Evolutionary conservation across 2,329 filamentous ascomycete genomes (phyloP).

Genomic region (Arthroderma sp.): DNA sequence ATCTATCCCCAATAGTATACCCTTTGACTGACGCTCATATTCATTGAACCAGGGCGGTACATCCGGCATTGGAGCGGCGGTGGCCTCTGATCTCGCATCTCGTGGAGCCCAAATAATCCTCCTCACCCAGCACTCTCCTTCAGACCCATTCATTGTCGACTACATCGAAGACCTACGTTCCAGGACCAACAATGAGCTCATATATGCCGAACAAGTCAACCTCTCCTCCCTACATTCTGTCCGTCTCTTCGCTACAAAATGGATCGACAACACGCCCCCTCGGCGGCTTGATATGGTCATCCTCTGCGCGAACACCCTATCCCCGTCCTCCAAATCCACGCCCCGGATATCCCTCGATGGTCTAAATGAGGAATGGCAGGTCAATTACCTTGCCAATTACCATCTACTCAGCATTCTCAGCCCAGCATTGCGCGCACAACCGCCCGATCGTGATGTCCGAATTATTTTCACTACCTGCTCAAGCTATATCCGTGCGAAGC

Average conservation of each 20-base stretch:
- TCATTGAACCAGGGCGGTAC: conserved; percentile 55
- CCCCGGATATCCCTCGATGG: conserved; percentile 58
- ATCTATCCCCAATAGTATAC: not conserved
- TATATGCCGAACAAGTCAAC: conserved; percentile 93
- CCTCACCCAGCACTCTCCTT: conserved; percentile 66
- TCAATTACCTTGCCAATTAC: conserved; percentile 94
- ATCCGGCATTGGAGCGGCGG: conserved; percentile 73
- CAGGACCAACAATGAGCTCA: conserved; percentile 65
- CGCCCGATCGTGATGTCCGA: conserved; percentile 83
- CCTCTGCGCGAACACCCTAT: conserved; percentile 68
- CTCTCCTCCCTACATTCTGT: conserved; percentile 79
- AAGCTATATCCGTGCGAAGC: conserved; percentile 67
- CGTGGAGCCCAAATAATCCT: conserved; percentile 85
- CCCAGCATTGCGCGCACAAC: conserved; percentile 79
- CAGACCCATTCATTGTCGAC: conserved; percentile 80
- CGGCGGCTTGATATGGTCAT: conserved; percentile 82
- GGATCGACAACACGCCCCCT: conserved; percentile 91
- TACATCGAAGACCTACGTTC: conserved; percentile 79
- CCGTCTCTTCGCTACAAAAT: conserved; percentile 85
- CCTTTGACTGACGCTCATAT: conserved; percentile 10
- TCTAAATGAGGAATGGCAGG: conserved; percentile 78
- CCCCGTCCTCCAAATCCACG: conserved; percentile 47
- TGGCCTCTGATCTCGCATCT: conserved; percentile 59
- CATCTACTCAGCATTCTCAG: conserved; percentile 84
- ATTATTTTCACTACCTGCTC: conserved; percentile 78